Evolutionary conservation across 345 rosid species (phyloP).

Genomic region (Capsella bursapastoris): DNA sequence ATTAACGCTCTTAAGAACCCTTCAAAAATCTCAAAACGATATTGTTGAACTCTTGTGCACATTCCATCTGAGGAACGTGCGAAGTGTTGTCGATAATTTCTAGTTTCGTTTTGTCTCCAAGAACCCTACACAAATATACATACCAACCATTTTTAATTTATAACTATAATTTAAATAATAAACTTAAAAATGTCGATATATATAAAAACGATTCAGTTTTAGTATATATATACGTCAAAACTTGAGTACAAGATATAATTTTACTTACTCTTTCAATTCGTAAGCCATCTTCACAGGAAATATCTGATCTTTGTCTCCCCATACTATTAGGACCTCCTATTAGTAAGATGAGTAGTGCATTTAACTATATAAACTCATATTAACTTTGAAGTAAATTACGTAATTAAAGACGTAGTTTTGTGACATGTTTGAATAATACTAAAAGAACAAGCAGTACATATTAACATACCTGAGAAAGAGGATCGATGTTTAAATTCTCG

Average conservation of each 20-base stretch:
- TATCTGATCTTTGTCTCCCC: slow-evolving; percentile 88
- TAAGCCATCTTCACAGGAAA: slow-evolving; percentile 82
- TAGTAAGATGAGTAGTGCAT: not conserved
- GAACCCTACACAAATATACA: slow-evolving; percentile 52
- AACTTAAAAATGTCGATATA: not conserved
- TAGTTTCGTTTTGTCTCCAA: slow-evolving; percentile 69
- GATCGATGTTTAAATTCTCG: slow-evolving; percentile 52
- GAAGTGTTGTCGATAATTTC: slow-evolving; percentile 67
- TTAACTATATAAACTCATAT: not conserved
- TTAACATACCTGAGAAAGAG: slow-evolving; percentile 65
- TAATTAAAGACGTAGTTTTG: not conserved
- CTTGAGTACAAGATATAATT: not conserved
- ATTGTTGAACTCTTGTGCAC: slow-evolving; percentile 57
- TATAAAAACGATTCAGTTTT: not conserved
- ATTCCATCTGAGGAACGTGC: slow-evolving; percentile 82
- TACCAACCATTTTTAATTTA: not conserved
- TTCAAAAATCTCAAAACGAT: slow-evolving; percentile 57
- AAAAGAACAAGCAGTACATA: not conserved
- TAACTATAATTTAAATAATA: not conserved
- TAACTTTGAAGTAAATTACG: not conserved
- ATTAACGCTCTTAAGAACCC: not conserved
- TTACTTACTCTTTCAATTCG: slow-evolving; percentile 68
- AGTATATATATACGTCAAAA: not conserved
- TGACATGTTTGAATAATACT: not conserved
- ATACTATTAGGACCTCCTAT: slow-evolving; percentile 71